These are phyloP conservation scores for Starmera pachycereana DNA, from an alignment of 805 yeast genomes.

Conservation along the genomic window DNA sequence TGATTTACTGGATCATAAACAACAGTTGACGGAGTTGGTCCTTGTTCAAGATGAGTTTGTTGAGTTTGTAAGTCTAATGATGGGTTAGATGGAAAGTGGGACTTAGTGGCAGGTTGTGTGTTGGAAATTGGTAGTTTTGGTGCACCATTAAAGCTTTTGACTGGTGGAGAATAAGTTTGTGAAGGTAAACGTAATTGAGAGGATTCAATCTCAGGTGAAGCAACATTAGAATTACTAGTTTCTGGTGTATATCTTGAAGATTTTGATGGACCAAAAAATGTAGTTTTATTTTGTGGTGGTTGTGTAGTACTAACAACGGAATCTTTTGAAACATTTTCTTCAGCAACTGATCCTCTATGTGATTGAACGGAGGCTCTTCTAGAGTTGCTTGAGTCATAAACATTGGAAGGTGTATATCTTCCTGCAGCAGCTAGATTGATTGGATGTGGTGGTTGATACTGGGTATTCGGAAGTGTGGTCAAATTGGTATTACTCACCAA, in stretches of 20 bases:
- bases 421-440: neutral
- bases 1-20: neutral
- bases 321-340: neutral
- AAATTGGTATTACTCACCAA: neutral
- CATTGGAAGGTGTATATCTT: no score
- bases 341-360: conserved; percentile 5
- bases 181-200: no score
- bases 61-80: neutral
- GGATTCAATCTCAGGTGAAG: no score
- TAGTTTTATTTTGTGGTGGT: neutral
- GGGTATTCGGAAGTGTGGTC: no score
- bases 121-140: no score
- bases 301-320: no score
- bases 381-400: neutral
- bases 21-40: neutral
- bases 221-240: no score
- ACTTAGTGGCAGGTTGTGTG: neutral
- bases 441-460: neutral
- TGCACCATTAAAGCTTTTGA: no score
- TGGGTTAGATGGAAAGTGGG: neutral
- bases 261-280: neutral
- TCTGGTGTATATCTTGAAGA: neutral
- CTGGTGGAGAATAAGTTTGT: no score
- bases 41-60: neutral
- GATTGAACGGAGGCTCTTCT: conserved; percentile 16